phyloP scores from a whole-genome alignment of 2,329 filamentous ascomycete species.

The Exophiala sp. region DNA sequence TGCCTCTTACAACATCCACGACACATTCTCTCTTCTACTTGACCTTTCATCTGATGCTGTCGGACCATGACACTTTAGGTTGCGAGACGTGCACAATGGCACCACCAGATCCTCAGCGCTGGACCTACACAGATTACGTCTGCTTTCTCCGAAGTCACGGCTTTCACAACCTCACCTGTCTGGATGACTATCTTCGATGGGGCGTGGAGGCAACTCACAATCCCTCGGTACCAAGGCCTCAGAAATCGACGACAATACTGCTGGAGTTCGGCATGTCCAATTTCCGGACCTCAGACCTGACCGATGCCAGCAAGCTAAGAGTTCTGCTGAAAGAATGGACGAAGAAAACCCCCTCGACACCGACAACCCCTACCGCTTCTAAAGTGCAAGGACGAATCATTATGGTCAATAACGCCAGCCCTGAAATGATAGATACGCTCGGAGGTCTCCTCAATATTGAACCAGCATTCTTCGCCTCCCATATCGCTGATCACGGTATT shows the following conservation, averaged over 20 bases:
- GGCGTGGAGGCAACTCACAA: constrained; percentile 15
- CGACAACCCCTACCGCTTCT: constrained; percentile 10
- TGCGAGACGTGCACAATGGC: constrained; percentile 25
- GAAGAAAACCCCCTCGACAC: constrained; percentile 11
- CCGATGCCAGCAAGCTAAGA: constrained; percentile 22
- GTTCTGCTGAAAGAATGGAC: constrained; percentile 26
- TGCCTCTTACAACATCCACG: background rate
- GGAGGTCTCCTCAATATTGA: constrained; percentile 25
- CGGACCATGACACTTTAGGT: constrained; percentile 4
- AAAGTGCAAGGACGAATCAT: constrained; percentile 22
- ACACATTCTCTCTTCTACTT: background rate
- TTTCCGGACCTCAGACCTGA: constrained; percentile 24
- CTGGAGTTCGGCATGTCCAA: constrained; percentile 20
- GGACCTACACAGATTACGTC: constrained; percentile 27
- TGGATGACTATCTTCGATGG: constrained; percentile 25
- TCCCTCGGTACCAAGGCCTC: constrained; percentile 16
- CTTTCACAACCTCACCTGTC: constrained; percentile 23
- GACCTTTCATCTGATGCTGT: constrained; percentile 15
- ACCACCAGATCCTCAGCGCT: constrained; percentile 23
- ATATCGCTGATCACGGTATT: constrained; percentile 18
- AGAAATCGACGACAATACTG: constrained; percentile 19
- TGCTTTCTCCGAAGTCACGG: constrained; percentile 26
- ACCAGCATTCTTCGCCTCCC: constrained; percentile 24
- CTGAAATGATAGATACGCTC: constrained; percentile 23
- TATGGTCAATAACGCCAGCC: constrained; percentile 25